Base-by-base conservation (phyloP, 176 grass and related monocot genomes). In the Thalia dealbata region DNA sequence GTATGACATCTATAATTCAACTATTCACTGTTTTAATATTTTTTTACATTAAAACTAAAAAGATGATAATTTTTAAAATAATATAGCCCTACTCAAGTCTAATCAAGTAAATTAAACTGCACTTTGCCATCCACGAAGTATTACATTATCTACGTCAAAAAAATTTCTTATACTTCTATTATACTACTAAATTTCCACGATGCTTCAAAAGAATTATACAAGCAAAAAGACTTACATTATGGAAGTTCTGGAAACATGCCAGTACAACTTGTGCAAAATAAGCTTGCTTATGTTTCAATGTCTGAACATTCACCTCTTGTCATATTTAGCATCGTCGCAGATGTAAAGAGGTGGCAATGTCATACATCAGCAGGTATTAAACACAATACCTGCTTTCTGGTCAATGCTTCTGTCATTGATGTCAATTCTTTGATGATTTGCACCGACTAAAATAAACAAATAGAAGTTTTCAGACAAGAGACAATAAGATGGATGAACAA, bases 371-470 rank as follows among this genome's bases (percentile, higher is more conserved):
- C 61, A 60, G 21, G 66, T 64, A 14, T 50, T 72, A 66, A 54
- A 13, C 54, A 56, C 25, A 77, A 3, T 80, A 96, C 85, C 93
- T 90, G 87, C 35, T 86, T 90, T 79, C 82, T 88, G 67, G 84
- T 75, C 81, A 84, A 72, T 82, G 76, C 73, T 71, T 73, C 30
- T 3, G 76, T 82, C 70, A 60, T 87, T 76, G 74, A 69, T 51
- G 62, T 59, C 76, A 92, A 80, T 61, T 81, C 65, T 72, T 88
- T 75, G 28, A 92, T 73, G 54, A 81, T 66, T 61, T 79, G 70
- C 60, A 82, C 73, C 59, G 92, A 73, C 93, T 96, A 85, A 71
- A 78, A 62, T 81, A 14, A 77, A 70, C 52, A 85, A 15, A 56
- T 81, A 70, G n/a, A 71, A 67, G 12, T 75, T 18, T 26, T 14